Percentiles rank a stretch among this genome's conserved stretches.
Conservation (phyloP, 1,139 yeast species). For the Komagataea norvegica region DNA sequence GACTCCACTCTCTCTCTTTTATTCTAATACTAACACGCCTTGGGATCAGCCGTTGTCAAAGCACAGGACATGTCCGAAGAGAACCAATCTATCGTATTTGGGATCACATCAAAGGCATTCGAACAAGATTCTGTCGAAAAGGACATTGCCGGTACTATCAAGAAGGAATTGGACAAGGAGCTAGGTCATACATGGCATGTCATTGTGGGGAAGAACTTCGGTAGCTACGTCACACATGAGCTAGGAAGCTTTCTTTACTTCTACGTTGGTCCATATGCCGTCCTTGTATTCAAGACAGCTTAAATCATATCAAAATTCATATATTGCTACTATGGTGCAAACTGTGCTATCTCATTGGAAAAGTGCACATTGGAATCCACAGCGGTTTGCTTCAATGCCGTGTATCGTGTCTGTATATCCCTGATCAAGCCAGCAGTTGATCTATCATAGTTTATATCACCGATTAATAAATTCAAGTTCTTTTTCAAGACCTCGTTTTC, state of each 20-base stretch:
- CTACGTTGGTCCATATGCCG: slow-evolving; percentile 76
- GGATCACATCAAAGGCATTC: slow-evolving; percentile 51
- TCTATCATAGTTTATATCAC: slow-evolving; percentile 8
- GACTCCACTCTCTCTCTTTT: no score
- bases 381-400: background rate
- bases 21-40: background rate
- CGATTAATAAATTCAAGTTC: slow-evolving; percentile 6
- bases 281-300: slow-evolving; percentile 76
- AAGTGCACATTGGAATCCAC: slow-evolving; percentile 1
- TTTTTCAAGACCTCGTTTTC: slow-evolving; percentile 3
- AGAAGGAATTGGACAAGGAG: slow-evolving; percentile 63
- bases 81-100: slow-evolving; percentile 53
- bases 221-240: slow-evolving; percentile 89
- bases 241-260: slow-evolving; percentile 80
- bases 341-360: slow-evolving; percentile 1
- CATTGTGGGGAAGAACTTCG: slow-evolving; percentile 89
- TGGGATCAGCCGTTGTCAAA: slow-evolving; percentile 38
- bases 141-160: slow-evolving; percentile 77
- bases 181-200: slow-evolving; percentile 94
- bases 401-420: slow-evolving; percentile 1
- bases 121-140: slow-evolving; percentile 49
- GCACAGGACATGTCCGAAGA: slow-evolving; percentile 52
- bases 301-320: slow-evolving; percentile 24
- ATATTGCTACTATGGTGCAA: slow-evolving; percentile 1
- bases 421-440: slow-evolving; percentile 1